Conservation (phyloP, 768 basidiomycete genomes). For the Rhizopogon roseolus region DNA sequence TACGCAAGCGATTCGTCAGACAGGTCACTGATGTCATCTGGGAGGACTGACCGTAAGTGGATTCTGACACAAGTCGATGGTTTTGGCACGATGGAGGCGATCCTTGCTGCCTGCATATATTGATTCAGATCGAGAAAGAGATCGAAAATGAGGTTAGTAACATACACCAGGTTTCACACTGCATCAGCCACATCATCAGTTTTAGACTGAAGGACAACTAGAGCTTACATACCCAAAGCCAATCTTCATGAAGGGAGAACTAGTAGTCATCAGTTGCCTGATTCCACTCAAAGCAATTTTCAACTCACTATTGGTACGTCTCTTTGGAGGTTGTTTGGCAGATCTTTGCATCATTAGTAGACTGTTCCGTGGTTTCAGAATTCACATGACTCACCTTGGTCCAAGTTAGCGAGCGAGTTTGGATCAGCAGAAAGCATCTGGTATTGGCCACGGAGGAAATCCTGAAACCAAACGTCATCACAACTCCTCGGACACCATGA, state of each 20-base stretch:
- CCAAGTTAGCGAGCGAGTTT: constrained; percentile 88
- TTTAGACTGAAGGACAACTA: not conserved
- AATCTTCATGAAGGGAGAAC: constrained; percentile 88
- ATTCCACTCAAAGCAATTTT: not conserved
- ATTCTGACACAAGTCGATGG: constrained; percentile 95
- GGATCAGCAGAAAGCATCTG: constrained; percentile 94
- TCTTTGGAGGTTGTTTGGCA: constrained; percentile 92
- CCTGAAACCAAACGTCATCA: constrained; percentile 35
- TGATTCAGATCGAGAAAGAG: not conserved
- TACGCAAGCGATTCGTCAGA: constrained; percentile 1
- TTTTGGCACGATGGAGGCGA: constrained; percentile 72
- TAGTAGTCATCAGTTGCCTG: constrained; percentile 23
- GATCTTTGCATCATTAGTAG: constrained; percentile 43
- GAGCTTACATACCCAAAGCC: constrained; percentile 78
- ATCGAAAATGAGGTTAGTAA: constrained; percentile 4
- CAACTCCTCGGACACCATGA: not conserved
- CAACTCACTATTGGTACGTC: constrained; percentile 86
- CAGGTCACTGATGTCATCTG: no score
- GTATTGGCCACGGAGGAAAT: constrained; percentile 87
- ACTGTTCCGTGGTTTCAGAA: not conserved
- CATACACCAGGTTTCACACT: constrained; percentile 99
- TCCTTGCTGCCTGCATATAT: constrained; percentile 67
- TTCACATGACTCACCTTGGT: constrained; percentile 60
- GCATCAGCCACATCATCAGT: constrained; percentile 2
- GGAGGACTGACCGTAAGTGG: constrained; percentile 72